A percentile compares a stretch with the other conserved stretches of the same genome.
Evolutionary conservation across 2,329 filamentous ascomycete species (phyloP).

Genomic region (Nothophoma quercina): DNA sequence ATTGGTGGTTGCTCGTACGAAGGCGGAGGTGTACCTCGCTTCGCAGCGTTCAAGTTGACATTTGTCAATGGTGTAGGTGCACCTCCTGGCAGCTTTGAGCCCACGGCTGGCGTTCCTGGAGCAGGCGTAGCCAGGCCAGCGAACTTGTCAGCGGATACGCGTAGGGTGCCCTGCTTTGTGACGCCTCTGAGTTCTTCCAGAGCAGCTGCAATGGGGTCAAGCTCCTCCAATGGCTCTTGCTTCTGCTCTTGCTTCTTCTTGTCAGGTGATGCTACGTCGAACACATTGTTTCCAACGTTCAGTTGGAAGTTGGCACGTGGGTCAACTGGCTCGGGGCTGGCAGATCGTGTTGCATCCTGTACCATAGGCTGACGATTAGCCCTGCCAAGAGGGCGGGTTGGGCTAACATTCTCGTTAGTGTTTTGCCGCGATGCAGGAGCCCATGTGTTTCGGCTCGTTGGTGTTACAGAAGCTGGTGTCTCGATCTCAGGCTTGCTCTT

Average conservation of each 20-base stretch:
- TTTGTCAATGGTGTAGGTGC: constrained; percentile 56
- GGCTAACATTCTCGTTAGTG: constrained; percentile 52
- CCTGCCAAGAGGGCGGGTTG: constrained; percentile 51
- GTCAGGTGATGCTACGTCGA: constrained; percentile 85
- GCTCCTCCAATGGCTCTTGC: constrained; percentile 63
- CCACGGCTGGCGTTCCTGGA: constrained; percentile 48
- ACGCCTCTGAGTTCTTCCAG: constrained; percentile 92
- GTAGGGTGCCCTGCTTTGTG: constrained; percentile 77
- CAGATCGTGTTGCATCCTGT: constrained; percentile 43
- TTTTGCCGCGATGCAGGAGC: constrained; percentile 50
- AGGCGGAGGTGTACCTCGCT: constrained; percentile 82
- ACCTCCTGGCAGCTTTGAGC: constrained; percentile 50
- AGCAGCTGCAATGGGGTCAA: constrained; percentile 90
- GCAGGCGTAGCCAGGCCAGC: constrained; percentile 88
- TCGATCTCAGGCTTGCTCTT: constrained; percentile 87
- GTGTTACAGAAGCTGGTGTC: constrained; percentile 49
- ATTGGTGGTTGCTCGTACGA: constrained; percentile 75
- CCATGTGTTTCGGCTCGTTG: constrained; percentile 62
- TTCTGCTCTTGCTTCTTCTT: constrained; percentile 57
- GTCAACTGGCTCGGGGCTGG: constrained; percentile 80
- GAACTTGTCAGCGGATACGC: constrained; percentile 96
- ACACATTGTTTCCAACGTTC: constrained; percentile 95
- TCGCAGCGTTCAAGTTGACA: constrained; percentile 61
- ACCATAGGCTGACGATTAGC: constrained; percentile 37
- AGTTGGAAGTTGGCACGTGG: constrained; percentile 91